Evolutionary conservation across 805 yeast species (phyloP), one percentile per base, ranked within the genome.

Genomic region (Saccharomyces cerevisiae): DNA sequence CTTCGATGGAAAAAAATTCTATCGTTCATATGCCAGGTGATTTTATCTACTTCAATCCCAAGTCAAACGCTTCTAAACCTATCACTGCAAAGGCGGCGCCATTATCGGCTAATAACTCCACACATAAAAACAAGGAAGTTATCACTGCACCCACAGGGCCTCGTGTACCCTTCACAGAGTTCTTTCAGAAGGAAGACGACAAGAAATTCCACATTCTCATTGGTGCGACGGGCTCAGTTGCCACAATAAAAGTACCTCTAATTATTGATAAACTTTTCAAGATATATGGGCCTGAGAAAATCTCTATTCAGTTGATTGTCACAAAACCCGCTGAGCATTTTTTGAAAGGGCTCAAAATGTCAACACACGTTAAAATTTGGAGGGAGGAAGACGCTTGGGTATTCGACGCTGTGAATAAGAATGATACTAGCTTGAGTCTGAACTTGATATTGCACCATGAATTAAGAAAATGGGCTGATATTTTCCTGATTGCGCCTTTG

Each of bases 151-250:
- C 1, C 26, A 55, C 57, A 3, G 70, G 65, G 4, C 86, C 88
- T 1, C 82, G 84, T 17, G 84, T 84, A 0, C 92, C 92, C 27
- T 87, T 87, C 61, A 84, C 84, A 30, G 83, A 86, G 59, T 87
- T 82, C 66, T 75, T 87, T 55, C 79, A 81, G 53, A 83, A 82
- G 62, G 71, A 84, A 62, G 94, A 89, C 66, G 96, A 89, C 67
- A 87, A 84, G 47, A 91, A 90, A 65, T 77, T 89, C 54, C 99
- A 94, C 69, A 84, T 94, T 47, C 74, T 94, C 54, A 76, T 94
- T 47, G 99, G 95, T 21, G 96, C 95, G 21, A 89, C 98, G 0
- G 99, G 99, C 0, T 87, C 96, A 1, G 97, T 94, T 3, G 99
- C 99, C 4, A 89, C 98, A 2, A 89, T 94, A 58, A 94, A 94